A percentile compares a stretch with the other conserved stretches of the same genome.
Conservation (phyloP, 441 rosid species). For the Jatropha multifida region DNA sequence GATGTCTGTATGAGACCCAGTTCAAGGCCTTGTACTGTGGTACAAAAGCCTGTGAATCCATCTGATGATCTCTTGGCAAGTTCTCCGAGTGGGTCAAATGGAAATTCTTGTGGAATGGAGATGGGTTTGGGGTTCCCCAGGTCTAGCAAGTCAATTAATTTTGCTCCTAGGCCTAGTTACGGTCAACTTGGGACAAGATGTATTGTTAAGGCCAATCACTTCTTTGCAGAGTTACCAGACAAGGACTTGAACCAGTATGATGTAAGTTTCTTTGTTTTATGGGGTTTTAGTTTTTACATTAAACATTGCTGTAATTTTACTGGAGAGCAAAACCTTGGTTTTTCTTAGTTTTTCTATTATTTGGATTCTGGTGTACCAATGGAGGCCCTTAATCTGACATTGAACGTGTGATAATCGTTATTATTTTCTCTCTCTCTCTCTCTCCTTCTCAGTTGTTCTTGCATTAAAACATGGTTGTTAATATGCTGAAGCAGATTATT, state of each 20-base stretch:
- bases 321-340: constrained; percentile 11
- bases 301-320: constrained; percentile 18
- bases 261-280: constrained; percentile 50
- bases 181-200: constrained; percentile 89
- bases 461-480: not conserved
- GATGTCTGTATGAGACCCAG: constrained; percentile 86
- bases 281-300: constrained; percentile 14
- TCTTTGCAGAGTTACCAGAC: constrained; percentile 82
- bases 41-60: constrained; percentile 44
- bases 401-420: constrained; percentile 9
- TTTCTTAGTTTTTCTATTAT: not conserved
- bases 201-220: constrained; percentile 97
- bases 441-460: not conserved
- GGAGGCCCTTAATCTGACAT: constrained; percentile 26
- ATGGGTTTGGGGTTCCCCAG: constrained; percentile 59
- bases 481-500: constrained; percentile 4
- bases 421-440: constrained; percentile 9
- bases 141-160: constrained; percentile 72
- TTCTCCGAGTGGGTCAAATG: constrained; percentile 33
- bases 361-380: not conserved
- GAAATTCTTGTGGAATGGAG: constrained; percentile 36
- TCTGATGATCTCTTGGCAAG: constrained; percentile 36
- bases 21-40: constrained; percentile 84
- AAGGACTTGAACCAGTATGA: constrained; percentile 94
- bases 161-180: constrained; percentile 82